Evolutionary conservation across 108 stramenopile genomes (phyloP).

Genomic region (Cyclotella baltica): DNA sequence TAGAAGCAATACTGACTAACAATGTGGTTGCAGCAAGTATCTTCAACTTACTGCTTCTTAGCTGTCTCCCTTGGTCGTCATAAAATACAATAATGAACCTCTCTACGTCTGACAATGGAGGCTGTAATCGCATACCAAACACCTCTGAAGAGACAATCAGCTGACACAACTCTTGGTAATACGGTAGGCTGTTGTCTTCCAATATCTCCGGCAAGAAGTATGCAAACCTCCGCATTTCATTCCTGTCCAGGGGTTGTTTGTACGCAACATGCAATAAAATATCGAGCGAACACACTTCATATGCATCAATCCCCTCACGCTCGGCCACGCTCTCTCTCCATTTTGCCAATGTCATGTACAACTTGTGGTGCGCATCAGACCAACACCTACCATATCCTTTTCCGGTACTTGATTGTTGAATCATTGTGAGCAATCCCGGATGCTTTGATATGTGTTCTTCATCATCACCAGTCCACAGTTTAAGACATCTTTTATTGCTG

Average conservation of each 20-base stretch:
- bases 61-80: background rate
- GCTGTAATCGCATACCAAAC: background rate
- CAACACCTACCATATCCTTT: constrained; percentile 46
- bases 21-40: background rate
- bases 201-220: constrained; percentile 54
- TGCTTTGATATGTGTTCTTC: constrained; percentile 47
- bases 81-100: constrained; percentile 28
- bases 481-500: constrained; percentile 74
- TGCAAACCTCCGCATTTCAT: constrained; percentile 46
- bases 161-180: constrained; percentile 29
- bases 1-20: background rate
- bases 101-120: constrained; percentile 17
- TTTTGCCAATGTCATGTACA: constrained; percentile 63
- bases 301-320: constrained; percentile 36
- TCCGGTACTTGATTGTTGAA: constrained; percentile 51
- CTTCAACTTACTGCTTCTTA: background rate
- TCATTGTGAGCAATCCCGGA: constrained; percentile 41
- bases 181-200: constrained; percentile 44
- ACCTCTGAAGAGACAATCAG: constrained; percentile 26
- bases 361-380: constrained; percentile 57
- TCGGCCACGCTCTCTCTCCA: constrained; percentile 67
- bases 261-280: constrained; percentile 65
- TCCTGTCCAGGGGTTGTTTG: constrained; percentile 52
- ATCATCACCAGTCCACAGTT: constrained; percentile 67
- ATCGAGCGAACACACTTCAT: constrained; percentile 68